These are phyloP conservation scores for Sugiyamaella novakii DNA, from an alignment of 1,139 yeast genomes.

Conservation along the genomic window DNA sequence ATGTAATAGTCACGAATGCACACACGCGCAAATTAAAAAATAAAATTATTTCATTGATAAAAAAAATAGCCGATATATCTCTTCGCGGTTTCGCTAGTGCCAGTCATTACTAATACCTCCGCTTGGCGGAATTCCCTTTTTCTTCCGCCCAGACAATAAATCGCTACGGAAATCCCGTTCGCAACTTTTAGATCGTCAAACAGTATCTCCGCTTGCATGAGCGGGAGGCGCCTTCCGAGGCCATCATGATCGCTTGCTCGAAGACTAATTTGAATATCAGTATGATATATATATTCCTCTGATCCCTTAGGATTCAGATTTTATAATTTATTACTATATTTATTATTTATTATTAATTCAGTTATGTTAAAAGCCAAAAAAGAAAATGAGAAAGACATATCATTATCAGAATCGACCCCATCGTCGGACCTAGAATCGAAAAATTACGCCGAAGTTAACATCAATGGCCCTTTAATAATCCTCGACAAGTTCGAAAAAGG, in stretches of 20 bases:
- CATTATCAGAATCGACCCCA: background rate
- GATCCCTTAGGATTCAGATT: background rate
- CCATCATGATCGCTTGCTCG: background rate
- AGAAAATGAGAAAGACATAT: too few species aligned
- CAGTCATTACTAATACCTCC: too few species aligned
- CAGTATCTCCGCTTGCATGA: background rate
- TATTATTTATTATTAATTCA: background rate
- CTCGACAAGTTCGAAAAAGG: slow-evolving; percentile 15
- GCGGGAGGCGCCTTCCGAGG: background rate
- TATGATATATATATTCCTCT: background rate
- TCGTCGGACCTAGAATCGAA: background rate
- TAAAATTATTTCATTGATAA: too few species aligned
- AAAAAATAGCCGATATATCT: too few species aligned
- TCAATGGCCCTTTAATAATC: slow-evolving; percentile 3
- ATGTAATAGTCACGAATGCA: too few species aligned
- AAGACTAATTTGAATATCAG: background rate
- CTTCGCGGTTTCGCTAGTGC: too few species aligned
- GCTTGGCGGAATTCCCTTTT: too few species aligned
- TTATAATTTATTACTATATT: background rate
- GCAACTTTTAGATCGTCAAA: background rate
- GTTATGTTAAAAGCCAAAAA: too few species aligned
- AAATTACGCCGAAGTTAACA: background rate
- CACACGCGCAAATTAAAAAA: too few species aligned
- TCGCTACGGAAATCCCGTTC: slow-evolving; percentile 4
- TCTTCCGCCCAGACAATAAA: too few species aligned